Base-by-base conservation (phyloP, 345 rosid species). In the Sisymbrium irio region DNA sequence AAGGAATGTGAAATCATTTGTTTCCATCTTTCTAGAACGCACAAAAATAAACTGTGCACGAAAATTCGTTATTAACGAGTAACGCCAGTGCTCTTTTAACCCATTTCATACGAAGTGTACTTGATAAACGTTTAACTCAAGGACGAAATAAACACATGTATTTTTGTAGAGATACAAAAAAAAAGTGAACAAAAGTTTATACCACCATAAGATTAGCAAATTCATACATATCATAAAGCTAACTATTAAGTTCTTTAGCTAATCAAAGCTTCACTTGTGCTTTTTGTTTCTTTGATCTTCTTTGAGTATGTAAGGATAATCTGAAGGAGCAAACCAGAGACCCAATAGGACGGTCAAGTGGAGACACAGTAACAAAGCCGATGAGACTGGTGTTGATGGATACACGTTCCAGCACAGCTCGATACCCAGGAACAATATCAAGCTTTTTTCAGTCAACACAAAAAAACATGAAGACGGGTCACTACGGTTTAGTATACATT, bases 331-430 rank as follows among this genome's bases (percentile, higher is more conserved):
- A 32, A 77, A 79, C 92, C 96, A 88, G 19, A 92, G 80, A 56
- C 99, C 97, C 83, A 81, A 80, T 7, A 95, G 77, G 46, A 87
- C 79, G 20, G 81, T 42, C 32, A 81, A 75, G 79, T 92, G 93
- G 40, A 92, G 86, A 72, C 78, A 77, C 30, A 88, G 67, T 49
- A 95, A 88, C 75, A 83, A 62, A 45, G 81, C 84, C 18, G 99
- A 95, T 18, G 99, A 92, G 73, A 76, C 79, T 6, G 69, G 18
- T 65, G 78, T 86, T 41, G 97, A 95, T 39, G 99, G 99, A 65
- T 84, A 95, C 18, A 95, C 77, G 65, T 95, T 95, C 99, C 99
- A 92, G 87, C 97, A 95, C 4, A 88, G 42, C 79, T 92, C 97
- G 69, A 86, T 85, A 7, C 89, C 93, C 0, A 84, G 1, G 12